These are phyloP conservation scores for Chrysoporthe deuterocubensis DNA, from an alignment of 2,329 filamentous ascomycete genomes.

Conservation along the genomic window DNA sequence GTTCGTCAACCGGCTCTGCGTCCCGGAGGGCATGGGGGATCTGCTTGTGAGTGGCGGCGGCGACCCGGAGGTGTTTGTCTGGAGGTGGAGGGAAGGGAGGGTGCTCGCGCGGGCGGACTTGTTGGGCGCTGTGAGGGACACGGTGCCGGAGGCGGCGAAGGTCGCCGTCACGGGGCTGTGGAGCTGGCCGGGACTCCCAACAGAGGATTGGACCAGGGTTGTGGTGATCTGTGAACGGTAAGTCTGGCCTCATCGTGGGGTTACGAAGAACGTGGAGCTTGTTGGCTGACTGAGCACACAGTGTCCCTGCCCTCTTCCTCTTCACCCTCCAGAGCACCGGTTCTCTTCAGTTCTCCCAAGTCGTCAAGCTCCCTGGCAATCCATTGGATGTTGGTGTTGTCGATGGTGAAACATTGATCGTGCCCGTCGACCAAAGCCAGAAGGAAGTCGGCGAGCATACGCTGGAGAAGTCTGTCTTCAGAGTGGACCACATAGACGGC, in stretches of 20 bases:
- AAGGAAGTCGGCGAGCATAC: constrained; percentile 29
- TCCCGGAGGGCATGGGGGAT: constrained; percentile 59
- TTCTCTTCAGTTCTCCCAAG: constrained; percentile 52
- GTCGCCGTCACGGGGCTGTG: constrained; percentile 53
- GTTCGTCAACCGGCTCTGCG: constrained; percentile 78
- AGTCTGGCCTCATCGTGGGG: constrained; percentile 34
- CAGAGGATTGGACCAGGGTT: constrained; percentile 36
- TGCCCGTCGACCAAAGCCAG: constrained; percentile 43
- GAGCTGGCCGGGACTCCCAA: constrained; percentile 35
- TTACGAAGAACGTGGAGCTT: neutral
- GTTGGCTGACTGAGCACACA: constrained; percentile 37
- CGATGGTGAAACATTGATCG: constrained; percentile 38
- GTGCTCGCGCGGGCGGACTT: constrained; percentile 61
- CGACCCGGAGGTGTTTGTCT: constrained; percentile 76
- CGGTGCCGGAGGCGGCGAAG: constrained; percentile 42
- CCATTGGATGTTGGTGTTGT: constrained; percentile 58
- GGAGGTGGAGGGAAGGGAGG: constrained; percentile 72
- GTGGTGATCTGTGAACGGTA: constrained; percentile 51
- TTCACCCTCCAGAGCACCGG: constrained; percentile 58
- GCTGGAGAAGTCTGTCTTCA: constrained; percentile 21
- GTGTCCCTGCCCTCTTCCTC: constrained; percentile 66
- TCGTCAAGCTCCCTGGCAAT: constrained; percentile 65
- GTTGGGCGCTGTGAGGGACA: constrained; percentile 45
- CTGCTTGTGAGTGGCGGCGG: constrained; percentile 85
- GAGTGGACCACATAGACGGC: constrained; percentile 18